phyloP scores from a whole-genome alignment of 768 basidiomycete genomes.

The Xanthoconium stramineum region DNA sequence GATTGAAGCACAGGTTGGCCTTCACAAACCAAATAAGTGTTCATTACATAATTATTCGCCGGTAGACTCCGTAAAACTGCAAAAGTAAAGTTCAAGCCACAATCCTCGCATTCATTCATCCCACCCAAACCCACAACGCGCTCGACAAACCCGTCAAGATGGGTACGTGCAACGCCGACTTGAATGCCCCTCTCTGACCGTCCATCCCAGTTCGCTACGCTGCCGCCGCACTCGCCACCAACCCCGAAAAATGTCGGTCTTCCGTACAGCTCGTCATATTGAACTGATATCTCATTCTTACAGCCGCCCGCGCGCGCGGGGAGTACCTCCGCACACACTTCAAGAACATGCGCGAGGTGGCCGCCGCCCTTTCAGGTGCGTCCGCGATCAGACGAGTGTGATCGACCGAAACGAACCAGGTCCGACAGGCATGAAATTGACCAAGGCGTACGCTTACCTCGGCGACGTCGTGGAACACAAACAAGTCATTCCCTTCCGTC shows the following conservation, averaged over 20 bases:
- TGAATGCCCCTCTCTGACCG: conserved; percentile 19
- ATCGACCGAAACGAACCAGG: conserved; percentile 1
- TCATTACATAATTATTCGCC: background rate
- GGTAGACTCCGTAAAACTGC: conserved; percentile 30
- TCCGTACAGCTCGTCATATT: background rate
- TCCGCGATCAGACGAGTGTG: conserved; percentile 4
- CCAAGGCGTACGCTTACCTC: conserved; percentile 95
- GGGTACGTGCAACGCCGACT: conserved; percentile 46
- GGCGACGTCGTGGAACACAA: conserved; percentile 95
- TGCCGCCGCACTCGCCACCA: conserved; percentile 77
- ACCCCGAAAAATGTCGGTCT: conserved; percentile 91
- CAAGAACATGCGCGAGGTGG: conserved; percentile 99
- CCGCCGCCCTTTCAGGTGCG: conserved; percentile 86
- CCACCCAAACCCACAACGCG: conserved; percentile 44
- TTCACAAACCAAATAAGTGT: background rate
- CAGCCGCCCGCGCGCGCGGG: conserved; percentile 89
- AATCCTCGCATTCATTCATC: conserved; percentile 36
- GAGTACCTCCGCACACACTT: conserved; percentile 99
- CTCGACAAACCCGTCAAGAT: conserved; percentile 53
- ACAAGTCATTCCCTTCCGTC: conserved; percentile 92
- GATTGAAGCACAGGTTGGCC: background rate
- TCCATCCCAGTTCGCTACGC: conserved; percentile 81
- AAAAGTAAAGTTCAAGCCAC: conserved; percentile 34
- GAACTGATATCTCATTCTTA: conserved; percentile 17
- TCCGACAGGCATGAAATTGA: conserved; percentile 76